Percentiles rank a stretch among this genome's conserved stretches.
Conservation (phyloP, 2,329 filamentous ascomycete genomes). For the Trichoderma oligosporum region DNA sequence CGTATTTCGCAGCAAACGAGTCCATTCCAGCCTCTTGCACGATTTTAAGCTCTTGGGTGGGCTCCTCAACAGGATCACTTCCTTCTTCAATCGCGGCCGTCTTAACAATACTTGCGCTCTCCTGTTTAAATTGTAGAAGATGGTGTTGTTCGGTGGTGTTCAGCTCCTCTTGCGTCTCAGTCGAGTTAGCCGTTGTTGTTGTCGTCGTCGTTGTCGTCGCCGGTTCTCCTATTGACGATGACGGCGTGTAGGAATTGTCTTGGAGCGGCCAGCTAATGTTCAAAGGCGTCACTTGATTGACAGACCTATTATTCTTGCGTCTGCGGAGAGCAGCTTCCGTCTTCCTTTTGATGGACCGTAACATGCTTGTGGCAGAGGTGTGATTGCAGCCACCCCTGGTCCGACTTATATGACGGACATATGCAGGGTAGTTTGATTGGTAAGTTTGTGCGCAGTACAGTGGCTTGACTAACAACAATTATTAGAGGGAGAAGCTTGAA, state of each 20-base stretch:
- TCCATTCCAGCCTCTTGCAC: slow-evolving; percentile 3
- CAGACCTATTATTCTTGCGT: slow-evolving; percentile 13
- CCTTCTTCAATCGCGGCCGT: not conserved
- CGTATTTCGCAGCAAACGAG: slow-evolving; percentile 22
- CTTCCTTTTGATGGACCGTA: slow-evolving; percentile 27
- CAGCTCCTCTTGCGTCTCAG: not conserved
- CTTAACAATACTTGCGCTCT: not conserved
- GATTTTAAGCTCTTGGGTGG: not conserved
- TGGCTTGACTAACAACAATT: not conserved
- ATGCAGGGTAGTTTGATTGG: not conserved
- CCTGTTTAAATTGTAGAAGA: not conserved
- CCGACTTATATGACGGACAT: slow-evolving; percentile 7
- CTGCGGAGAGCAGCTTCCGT: slow-evolving; percentile 26
- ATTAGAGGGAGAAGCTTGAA: not conserved
- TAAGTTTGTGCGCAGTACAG: too few relatives aligned
- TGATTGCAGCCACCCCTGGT: slow-evolving; percentile 3
- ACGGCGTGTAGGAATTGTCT: slow-evolving; percentile 3
- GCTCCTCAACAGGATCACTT: not conserved
- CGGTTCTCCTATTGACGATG: not conserved
- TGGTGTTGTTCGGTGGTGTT: not conserved
- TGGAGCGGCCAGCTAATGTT: slow-evolving; percentile 20
- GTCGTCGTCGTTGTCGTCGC: not conserved
- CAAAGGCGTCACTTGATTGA: slow-evolving; percentile 18
- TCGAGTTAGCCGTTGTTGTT: not conserved
- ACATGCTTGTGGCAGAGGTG: slow-evolving; percentile 24